Evolutionary conservation across 441 rosid genomes (phyloP), one percentile per base, ranked within the genome.

Genomic region (Adansonia rubrostipa): DNA sequence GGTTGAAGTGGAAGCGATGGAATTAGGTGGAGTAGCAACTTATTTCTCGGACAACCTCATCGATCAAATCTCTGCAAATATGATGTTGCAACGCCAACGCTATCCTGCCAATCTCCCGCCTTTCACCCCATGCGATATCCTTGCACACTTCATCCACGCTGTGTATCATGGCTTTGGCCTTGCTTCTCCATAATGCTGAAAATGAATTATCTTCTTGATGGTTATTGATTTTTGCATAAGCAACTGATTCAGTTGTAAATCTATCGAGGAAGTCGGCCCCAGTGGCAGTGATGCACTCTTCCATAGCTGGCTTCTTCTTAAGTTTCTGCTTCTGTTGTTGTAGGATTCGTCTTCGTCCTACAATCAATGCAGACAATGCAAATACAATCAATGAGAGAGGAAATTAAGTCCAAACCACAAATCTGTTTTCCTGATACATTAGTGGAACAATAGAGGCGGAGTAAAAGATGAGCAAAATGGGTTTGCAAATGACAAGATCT

Each of bases 61-160:
- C 89, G 57, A 91, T 85, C 83, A 91, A 82, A 71, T 89, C 95
- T 71, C 83, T 83, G 71, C 72, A 88, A n/a, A 91, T 91, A 54
- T 57, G 76, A 54, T 91, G 89, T 58, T 89, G 95, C 76, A 91
- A 79, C 48, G 86, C 88, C 84, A 89, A 2, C 0, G 89, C 91
- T 51, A 89, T 86, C 76, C 86, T 89, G 36, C 90, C 89, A 60
- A 76, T 75, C 77, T 91, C 95, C 48, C 92, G 85, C 73, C 63
- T 86, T 80, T 89, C 85, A 0, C 95, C 95, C 93, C 91, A 87
- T 0, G 74, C 87, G 15, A 87, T 80, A 56, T 91, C 95, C 77
- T 73, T 82, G 66, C 93, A 87, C 67, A 85, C 92, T 80, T 88
- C 82, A 50, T 88, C 81, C 17, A 91, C 89, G 75, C 90, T 87